phyloP scores from a whole-genome alignment of 306 rosid species.

The Sicyos edulis region DNA sequence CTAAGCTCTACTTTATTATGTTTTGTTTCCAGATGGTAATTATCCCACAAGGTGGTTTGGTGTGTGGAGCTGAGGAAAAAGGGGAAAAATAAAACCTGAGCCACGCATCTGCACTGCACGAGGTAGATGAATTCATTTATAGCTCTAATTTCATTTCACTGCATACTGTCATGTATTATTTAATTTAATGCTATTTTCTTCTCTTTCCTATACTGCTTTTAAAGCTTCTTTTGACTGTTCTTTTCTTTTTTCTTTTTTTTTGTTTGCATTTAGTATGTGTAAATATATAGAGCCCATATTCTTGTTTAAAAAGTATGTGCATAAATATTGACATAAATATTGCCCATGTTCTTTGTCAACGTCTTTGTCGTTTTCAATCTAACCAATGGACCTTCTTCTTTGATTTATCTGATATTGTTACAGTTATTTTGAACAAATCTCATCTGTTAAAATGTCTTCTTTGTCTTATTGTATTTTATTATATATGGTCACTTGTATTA shows the following conservation, averaged over 20 bases:
- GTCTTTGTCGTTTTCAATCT: conserved; percentile 19
- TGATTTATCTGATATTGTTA: neutral
- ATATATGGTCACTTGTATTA: neutral
- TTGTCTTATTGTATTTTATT: neutral
- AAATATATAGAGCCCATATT: neutral
- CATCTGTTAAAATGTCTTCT: neutral
- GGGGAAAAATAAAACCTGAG: neutral
- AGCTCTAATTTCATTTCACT: too few species aligned
- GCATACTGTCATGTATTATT: neutral
- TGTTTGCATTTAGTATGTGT: neutral
- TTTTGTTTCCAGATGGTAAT: neutral
- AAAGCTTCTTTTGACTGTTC: neutral
- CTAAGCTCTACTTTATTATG: neutral
- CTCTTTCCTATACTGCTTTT: neutral
- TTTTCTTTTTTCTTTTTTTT: neutral
- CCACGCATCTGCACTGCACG: neutral
- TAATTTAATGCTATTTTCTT: neutral
- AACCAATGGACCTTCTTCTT: neutral
- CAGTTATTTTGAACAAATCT: neutral
- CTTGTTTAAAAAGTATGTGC: neutral
- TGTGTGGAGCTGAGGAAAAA: neutral
- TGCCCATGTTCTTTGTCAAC: conserved; percentile 1
- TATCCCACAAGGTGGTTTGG: neutral
- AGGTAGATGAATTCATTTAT: conserved; percentile 15
- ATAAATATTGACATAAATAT: too few species aligned